Evolutionary conservation across 75 land plant species (phyloP).

Genomic region (Gnetum montanum): DNA sequence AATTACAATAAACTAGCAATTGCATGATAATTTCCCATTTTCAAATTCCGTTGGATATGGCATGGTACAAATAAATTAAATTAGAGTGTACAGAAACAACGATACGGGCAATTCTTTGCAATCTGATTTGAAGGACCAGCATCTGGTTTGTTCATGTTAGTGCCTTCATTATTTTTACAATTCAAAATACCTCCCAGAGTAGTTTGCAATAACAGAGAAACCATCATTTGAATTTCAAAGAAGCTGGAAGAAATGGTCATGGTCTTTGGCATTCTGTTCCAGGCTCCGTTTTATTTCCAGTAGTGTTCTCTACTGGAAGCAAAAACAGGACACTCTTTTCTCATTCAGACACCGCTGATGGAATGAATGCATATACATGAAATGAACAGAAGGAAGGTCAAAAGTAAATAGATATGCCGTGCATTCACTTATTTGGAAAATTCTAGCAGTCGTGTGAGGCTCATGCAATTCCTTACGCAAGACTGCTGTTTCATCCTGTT

Average conservation of each 20-base stretch:
- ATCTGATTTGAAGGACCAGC: slow-evolving; percentile 9
- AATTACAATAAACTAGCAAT: no score
- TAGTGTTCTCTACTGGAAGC: slow-evolving; percentile 67
- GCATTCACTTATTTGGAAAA: slow-evolving; percentile 90
- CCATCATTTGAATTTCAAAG: slow-evolving; percentile 76
- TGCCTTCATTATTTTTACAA: no score
- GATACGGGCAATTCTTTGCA: no score
- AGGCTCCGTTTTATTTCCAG: slow-evolving; percentile 67
- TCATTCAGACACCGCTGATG: slow-evolving; percentile 89
- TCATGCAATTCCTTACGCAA: slow-evolving; percentile 87
- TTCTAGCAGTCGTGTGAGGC: slow-evolving; percentile 68
- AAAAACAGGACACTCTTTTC: slow-evolving; percentile 87
- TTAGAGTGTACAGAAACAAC: no score
- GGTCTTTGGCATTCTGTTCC: slow-evolving; percentile 76
- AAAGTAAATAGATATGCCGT: slow-evolving; percentile 84
- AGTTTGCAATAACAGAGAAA: slow-evolving; percentile 89
- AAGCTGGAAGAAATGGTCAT: slow-evolving; percentile 65
- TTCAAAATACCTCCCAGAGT: slow-evolving; percentile 88
- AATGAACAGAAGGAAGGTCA: slow-evolving; percentile 91
- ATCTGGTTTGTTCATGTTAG: slow-evolving; percentile 59
- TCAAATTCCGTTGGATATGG: no score
- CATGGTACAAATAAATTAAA: no score
- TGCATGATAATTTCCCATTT: no score
- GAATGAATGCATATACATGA: slow-evolving; percentile 96
- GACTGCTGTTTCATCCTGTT: slow-evolving; percentile 65